phyloP scores from a whole-genome alignment of 2,329 filamentous ascomycete genomes.

The Trichoderma sp. region DNA sequence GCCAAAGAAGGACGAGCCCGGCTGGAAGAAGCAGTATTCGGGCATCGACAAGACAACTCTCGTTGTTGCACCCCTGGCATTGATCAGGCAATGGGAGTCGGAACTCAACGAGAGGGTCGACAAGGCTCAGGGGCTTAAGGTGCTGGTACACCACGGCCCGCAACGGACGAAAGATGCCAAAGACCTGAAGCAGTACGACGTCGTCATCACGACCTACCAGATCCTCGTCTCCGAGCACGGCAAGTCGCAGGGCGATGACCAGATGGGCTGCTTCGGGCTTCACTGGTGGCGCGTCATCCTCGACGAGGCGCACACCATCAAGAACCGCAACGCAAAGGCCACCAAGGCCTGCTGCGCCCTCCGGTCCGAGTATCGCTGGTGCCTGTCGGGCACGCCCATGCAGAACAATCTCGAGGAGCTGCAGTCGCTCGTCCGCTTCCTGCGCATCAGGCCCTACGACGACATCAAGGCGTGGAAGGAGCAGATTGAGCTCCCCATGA shows the following conservation, averaged over 20 bases:
- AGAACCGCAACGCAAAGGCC: slow-evolving; percentile 94
- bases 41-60: slow-evolving; percentile 77
- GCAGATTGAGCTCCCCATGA: slow-evolving; percentile 86
- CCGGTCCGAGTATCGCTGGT: slow-evolving; percentile 88
- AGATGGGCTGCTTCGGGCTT: slow-evolving; percentile 84
- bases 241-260: slow-evolving; percentile 64
- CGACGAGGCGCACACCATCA: slow-evolving; percentile 97
- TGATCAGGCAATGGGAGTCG: slow-evolving; percentile 96
- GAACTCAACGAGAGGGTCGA: slow-evolving; percentile 85
- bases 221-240: slow-evolving; percentile 90
- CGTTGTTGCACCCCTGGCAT: slow-evolving; percentile 86
- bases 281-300: slow-evolving; percentile 96
- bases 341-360: slow-evolving; percentile 90
- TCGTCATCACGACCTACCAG: slow-evolving; percentile 96
- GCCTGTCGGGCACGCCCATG: slow-evolving; percentile 93
- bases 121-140: slow-evolving; percentile 69
- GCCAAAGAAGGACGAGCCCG: slow-evolving; percentile 58
- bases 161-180: slow-evolving; percentile 77
- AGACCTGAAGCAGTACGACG: slow-evolving; percentile 82
- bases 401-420: slow-evolving; percentile 98
- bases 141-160: slow-evolving; percentile 89
- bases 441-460: slow-evolving; percentile 89
- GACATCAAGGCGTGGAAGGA: slow-evolving; percentile 86
- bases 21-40: slow-evolving; percentile 69
- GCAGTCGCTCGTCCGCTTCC: slow-evolving; percentile 88